Evolutionary conservation across 352 stramenopile species (phyloP), one percentile per base, ranked within the genome.

Genomic region (Pythium rhizo-oryzae): DNA sequence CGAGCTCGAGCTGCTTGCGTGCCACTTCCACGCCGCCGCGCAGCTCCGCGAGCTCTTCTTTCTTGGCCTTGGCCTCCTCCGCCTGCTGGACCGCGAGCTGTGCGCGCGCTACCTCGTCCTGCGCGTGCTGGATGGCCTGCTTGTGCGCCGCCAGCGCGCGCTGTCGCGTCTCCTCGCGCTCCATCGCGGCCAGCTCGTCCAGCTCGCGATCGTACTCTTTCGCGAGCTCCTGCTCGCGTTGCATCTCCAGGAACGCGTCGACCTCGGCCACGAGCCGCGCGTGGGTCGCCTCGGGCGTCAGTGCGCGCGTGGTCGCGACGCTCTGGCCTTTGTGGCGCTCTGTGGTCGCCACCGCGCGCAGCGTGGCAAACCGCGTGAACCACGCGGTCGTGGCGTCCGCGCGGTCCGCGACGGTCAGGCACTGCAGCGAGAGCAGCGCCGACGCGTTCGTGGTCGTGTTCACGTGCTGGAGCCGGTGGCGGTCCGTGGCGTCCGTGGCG

Each of bases 41-140:
- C n/a, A 88, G 65, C 47, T 89, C 84, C 0, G 72, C 54, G 39
- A 89, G 51, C 39, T 93, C 84, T 41, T 93, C 85, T 64, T 93
- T 93, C 62, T 93, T 93, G 24, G 78, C 80, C 55, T 91, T 93
- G 16, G 78, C 72, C 47, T 92, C 83, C 73, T 93, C 85, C 6
- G 75, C 85, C 47, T 87, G 79, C 11, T 80, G 70, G 9, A 93
- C 56, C 0, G 70, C 62, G 2, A 76, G 69, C 47, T 88, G 74
- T 0, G 76, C 71, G 8, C 59, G 69, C 2, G 59, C 21, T 11
- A 90, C 74, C 15, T 75, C 67, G 9, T 77, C 69, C 46, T 89
- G 74, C 21, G 81, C 82, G 28, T 67, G 58, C 6, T 51, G 55
- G 49, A 91, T 81, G 25, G 71, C 54, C 1, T 41, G 33, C 55